A percentile compares a stretch with the other conserved stretches of the same genome.
These are phyloP conservation scores for Sungouiozyma intestinalis DNA, from an alignment of 805 yeast genomes.

Conservation along the genomic window DNA sequence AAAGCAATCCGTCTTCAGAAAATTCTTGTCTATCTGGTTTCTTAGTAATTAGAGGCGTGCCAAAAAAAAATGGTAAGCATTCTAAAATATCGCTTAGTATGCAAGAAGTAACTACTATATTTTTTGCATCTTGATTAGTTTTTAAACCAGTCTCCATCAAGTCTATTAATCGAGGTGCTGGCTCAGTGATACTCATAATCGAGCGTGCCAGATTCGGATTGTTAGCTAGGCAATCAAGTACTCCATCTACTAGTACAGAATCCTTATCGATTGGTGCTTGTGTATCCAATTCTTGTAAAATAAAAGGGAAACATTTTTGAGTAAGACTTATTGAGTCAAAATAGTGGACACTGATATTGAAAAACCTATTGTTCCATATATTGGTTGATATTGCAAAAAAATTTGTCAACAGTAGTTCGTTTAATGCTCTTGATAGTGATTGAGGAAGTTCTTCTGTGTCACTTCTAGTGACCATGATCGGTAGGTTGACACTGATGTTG, in stretches of 20 bases:
- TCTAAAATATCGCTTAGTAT: conserved; percentile 1
- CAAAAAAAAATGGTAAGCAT: conserved; percentile 3
- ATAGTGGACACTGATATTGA: conserved; percentile 7
- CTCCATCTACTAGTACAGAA: not conserved
- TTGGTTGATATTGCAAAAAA: conserved; percentile 4
- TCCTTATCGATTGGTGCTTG: not conserved
- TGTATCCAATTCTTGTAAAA: conserved; percentile 2
- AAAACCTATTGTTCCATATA: conserved; percentile 5
- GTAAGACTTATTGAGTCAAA: conserved; percentile 3
- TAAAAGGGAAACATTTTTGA: conserved; percentile 6
- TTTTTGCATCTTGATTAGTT: not conserved
- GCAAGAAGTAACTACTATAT: not conserved
- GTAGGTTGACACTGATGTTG: conserved; percentile 1
- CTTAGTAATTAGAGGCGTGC: not conserved
- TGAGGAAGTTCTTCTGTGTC: not conserved
- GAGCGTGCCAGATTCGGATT: conserved; percentile 4
- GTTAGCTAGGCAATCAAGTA: conserved; percentile 3
- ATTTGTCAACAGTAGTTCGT: not conserved
- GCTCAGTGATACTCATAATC: not conserved
- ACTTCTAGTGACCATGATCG: not conserved
- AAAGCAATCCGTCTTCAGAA: not conserved
- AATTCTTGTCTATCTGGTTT: not conserved
- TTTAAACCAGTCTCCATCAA: not conserved
- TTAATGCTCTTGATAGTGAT: not conserved
- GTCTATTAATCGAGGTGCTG: not conserved